Percentiles rank a stretch among this genome's conserved stretches.
These are phyloP conservation scores for Neurospora tetrasperma DNA, from an alignment of 495 filamentous ascomycete species.

Conservation along the genomic window DNA sequence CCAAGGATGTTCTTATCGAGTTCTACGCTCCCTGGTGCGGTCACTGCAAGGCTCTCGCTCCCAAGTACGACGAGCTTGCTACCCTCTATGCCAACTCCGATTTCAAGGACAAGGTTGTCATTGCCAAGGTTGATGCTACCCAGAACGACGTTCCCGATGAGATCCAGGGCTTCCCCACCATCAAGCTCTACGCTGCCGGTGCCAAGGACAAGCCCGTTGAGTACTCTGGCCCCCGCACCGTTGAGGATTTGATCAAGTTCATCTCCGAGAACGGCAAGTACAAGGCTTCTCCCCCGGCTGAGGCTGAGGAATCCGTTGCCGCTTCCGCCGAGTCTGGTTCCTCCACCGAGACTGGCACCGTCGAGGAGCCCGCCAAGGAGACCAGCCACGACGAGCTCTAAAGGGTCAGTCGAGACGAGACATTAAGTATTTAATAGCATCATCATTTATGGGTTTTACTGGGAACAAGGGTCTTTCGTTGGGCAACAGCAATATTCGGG, in stretches of 20 bases:
- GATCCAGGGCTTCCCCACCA: constrained; percentile 97
- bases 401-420: constrained; percentile 9
- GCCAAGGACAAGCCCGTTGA: constrained; percentile 74
- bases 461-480: neutral
- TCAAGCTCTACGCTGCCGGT: constrained; percentile 94
- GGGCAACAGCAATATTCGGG: constrained; percentile 7
- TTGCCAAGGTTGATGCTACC: constrained; percentile 98
- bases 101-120: constrained; percentile 69
- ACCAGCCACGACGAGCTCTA: constrained; percentile 59
- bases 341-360: constrained; percentile 4
- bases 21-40: constrained; percentile 99
- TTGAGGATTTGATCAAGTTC: constrained; percentile 91
- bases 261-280: constrained; percentile 91
- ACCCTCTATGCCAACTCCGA: constrained; percentile 64
- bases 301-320: constrained; percentile 44
- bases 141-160: constrained; percentile 94
- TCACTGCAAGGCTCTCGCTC: constrained; percentile 92
- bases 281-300: constrained; percentile 50
- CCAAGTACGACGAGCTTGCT: constrained; percentile 87
- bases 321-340: constrained; percentile 43
- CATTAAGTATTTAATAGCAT: neutral
- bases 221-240: constrained; percentile 79
- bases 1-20: constrained; percentile 95
- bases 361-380: constrained; percentile 33
- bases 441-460: neutral